Conservation (phyloP, 345 rosid genomes). For the Mangifera indica region DNA sequence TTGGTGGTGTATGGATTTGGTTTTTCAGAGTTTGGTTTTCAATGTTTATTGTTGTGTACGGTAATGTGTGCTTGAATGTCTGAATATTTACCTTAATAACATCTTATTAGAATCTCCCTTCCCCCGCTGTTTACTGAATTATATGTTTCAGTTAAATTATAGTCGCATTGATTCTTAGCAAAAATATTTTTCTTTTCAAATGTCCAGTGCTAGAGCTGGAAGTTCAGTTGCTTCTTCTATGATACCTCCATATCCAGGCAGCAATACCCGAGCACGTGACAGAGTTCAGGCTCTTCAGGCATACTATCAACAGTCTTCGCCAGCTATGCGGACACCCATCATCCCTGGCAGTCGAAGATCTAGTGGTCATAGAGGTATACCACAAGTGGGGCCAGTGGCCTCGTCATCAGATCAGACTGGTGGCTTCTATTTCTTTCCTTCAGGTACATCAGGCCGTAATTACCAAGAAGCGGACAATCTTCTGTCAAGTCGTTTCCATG, state of each 20-base stretch:
- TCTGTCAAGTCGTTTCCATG: slow-evolving; percentile 39
- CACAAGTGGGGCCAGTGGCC: slow-evolving; percentile 55
- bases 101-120: neutral
- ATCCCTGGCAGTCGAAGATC: slow-evolving; percentile 55
- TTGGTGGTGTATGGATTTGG: slow-evolving; percentile 4
- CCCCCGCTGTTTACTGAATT: neutral
- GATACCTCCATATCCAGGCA: slow-evolving; percentile 84
- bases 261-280: slow-evolving; percentile 81
- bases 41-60: neutral
- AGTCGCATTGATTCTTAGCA: neutral
- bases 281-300: slow-evolving; percentile 94
- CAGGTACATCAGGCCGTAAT: slow-evolving; percentile 46
- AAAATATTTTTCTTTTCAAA: slow-evolving; percentile 19
- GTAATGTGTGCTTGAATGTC: too few species aligned
- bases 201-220: slow-evolving; percentile 68
- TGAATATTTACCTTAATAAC: neutral
- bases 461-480: slow-evolving; percentile 55
- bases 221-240: slow-evolving; percentile 63
- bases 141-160: neutral
- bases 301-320: slow-evolving; percentile 81
- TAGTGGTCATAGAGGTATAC: slow-evolving; percentile 46
- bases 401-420: slow-evolving; percentile 70
- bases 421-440: slow-evolving; percentile 63
- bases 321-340: slow-evolving; percentile 52
- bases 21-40: neutral